Conservation (phyloP, 345 rosid genomes). For the Aquilaria malaccensis region DNA sequence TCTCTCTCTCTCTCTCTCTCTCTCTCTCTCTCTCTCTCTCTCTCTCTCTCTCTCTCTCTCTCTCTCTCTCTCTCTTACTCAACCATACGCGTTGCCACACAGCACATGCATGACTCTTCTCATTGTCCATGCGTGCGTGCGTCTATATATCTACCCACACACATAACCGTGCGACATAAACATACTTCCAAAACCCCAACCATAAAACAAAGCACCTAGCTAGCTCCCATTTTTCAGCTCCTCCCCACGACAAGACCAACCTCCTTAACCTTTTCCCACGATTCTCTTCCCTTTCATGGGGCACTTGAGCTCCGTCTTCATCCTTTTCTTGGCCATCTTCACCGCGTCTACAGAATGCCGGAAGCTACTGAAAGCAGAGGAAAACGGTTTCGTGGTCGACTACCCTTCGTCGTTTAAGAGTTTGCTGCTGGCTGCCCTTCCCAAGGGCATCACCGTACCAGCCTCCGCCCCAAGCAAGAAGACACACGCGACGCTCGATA, state of each 20-base stretch:
- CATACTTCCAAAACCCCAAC: neutral
- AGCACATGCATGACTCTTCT: too few relatives aligned
- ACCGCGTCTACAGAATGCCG: constrained; percentile 33
- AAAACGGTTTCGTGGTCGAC: constrained; percentile 1
- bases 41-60: too few relatives aligned
- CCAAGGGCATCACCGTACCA: constrained; percentile 46
- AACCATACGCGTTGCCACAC: too few relatives aligned
- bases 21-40: too few relatives aligned
- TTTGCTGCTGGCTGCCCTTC: constrained; percentile 43
- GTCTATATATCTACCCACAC: neutral
- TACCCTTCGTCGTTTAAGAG: constrained; percentile 23
- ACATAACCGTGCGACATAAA: too few relatives aligned
- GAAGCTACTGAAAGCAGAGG: constrained; percentile 25
- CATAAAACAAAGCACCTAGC: constrained; percentile 3
- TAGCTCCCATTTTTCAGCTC: neutral
- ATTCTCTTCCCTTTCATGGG: constrained; percentile 30
- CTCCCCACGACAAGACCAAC: constrained; percentile 15
- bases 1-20: too few relatives aligned
- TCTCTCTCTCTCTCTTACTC: too few relatives aligned
- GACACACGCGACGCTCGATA: constrained; percentile 41
- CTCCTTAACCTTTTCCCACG: constrained; percentile 3
- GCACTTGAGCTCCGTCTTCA: constrained; percentile 22
- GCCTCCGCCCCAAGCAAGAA: constrained; percentile 63
- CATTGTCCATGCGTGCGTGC: too few relatives aligned
- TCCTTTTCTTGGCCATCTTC: constrained; percentile 24